phyloP scores from a whole-genome alignment of 2,329 filamentous ascomycete species.

The Chaetomiaceae sp. region DNA sequence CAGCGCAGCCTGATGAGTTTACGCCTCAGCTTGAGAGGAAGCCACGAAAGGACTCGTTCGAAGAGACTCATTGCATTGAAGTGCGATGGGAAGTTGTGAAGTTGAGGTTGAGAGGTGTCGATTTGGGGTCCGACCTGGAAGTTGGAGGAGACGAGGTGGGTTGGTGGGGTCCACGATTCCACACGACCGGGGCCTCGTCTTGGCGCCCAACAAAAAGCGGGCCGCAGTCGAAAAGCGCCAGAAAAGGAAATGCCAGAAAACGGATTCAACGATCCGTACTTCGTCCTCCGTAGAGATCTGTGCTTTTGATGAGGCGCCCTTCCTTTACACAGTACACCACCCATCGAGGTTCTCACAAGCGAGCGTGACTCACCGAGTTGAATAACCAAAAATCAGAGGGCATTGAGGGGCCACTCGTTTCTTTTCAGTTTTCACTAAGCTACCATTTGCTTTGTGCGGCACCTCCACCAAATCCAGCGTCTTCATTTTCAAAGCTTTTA shows the following conservation, averaged over 20 bases:
- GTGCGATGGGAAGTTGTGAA: slow-evolving; percentile 5
- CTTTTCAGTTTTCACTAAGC: too few relatives aligned
- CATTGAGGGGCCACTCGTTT: too few relatives aligned
- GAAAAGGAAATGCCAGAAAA: too few relatives aligned
- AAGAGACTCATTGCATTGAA: slow-evolving; percentile 1
- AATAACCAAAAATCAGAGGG: too few relatives aligned
- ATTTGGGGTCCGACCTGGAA: not conserved
- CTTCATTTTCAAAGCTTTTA: too few relatives aligned
- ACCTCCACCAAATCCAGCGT: not conserved
- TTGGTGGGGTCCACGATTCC: too few relatives aligned
- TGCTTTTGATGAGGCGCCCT: slow-evolving; percentile 4
- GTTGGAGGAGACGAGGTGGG: not conserved
- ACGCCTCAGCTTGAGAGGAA: slow-evolving; percentile 1
- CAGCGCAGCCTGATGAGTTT: not conserved
- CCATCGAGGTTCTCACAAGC: not conserved
- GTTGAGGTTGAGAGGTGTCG: not conserved
- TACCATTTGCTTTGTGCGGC: not conserved
- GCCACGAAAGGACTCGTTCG: not conserved
- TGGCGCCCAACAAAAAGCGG: not conserved
- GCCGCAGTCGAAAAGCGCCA: too few relatives aligned
- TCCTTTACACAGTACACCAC: not conserved
- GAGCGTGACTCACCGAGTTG: slow-evolving; percentile 7
- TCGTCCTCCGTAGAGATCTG: too few relatives aligned
- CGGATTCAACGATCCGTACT: too few relatives aligned
- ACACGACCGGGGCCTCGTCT: not conserved